phyloP scores from a whole-genome alignment of 202 grass and related monocot species.

The Schoenoplectus triqueter region DNA sequence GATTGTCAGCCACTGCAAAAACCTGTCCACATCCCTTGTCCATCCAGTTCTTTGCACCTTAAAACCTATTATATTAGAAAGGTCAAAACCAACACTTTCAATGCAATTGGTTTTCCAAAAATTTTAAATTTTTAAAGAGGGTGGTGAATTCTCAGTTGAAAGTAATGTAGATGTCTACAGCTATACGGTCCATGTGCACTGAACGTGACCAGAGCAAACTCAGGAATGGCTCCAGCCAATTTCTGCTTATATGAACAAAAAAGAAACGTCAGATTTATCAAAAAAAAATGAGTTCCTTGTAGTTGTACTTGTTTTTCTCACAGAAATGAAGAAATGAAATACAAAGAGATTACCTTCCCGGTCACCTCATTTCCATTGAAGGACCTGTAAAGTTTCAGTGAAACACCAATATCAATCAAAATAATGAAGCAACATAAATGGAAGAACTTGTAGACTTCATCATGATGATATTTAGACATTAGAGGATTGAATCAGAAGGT shows the following conservation, averaged over 20 bases:
- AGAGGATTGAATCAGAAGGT: too few relatives aligned
- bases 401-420: slow-evolving; percentile 37
- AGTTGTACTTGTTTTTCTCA: slow-evolving; percentile 24
- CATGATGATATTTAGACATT: not conserved
- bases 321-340: slow-evolving; percentile 22
- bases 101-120: not conserved
- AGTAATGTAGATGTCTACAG: slow-evolving; percentile 49
- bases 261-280: slow-evolving; percentile 33
- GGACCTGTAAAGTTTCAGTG: slow-evolving; percentile 60
- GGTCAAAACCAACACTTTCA: not conserved
- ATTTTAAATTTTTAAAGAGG: not conserved
- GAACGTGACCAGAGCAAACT: slow-evolving; percentile 86
- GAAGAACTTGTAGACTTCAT: not conserved
- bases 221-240: slow-evolving; percentile 51
- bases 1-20: slow-evolving; percentile 77
- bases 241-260: slow-evolving; percentile 51
- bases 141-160: not conserved
- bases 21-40: slow-evolving; percentile 81
- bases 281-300: slow-evolving; percentile 12
- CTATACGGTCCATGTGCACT: slow-evolving; percentile 82
- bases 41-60: slow-evolving; percentile 84
- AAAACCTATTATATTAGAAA: slow-evolving; percentile 53
- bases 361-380: slow-evolving; percentile 65
- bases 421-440: slow-evolving; percentile 33
- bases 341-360: slow-evolving; percentile 62